phyloP scores from a whole-genome alignment of 1,284 basidiomycete genomes.

The Agaricales sp. region DNA sequence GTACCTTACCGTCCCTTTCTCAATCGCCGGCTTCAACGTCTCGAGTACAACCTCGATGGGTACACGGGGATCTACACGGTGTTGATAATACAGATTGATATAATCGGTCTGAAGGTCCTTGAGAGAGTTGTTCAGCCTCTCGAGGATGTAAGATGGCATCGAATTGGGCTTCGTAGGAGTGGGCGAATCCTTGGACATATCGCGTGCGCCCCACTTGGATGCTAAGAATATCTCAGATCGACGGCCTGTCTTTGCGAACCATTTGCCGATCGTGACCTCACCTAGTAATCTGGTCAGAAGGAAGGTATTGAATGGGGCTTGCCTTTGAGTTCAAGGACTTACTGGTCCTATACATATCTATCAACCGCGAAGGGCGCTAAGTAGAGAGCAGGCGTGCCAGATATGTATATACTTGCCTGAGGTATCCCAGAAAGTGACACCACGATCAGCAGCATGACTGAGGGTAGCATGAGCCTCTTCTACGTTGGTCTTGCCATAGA shows the following conservation, averaged over 20 bases:
- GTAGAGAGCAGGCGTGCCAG: not conserved
- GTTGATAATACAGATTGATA: slow-evolving; percentile 22
- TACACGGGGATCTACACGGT: slow-evolving; percentile 15
- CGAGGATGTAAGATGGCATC: slow-evolving; percentile 13
- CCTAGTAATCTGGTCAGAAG: not conserved
- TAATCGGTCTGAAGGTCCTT: slow-evolving; percentile 15
- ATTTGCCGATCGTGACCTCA: not conserved
- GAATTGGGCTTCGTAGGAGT: not conserved
- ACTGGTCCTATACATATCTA: slow-evolving; percentile 16
- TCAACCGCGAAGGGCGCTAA: not conserved
- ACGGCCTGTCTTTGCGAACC: slow-evolving; percentile 11
- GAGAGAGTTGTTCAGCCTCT: slow-evolving; percentile 14
- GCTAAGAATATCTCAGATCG: slow-evolving; percentile 18
- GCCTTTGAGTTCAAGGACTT: slow-evolving; percentile 1
- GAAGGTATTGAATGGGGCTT: not conserved
- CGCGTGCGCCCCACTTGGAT: slow-evolving; percentile 13
- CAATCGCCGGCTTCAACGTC: slow-evolving; percentile 20
- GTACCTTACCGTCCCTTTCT: slow-evolving; percentile 30
- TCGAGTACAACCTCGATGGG: slow-evolving; percentile 24
- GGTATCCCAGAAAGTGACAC: slow-evolving; percentile 19
- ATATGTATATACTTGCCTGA: slow-evolving; percentile 3
- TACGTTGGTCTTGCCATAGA: slow-evolving; percentile 16
- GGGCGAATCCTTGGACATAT: not conserved
- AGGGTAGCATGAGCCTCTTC: slow-evolving; percentile 12
- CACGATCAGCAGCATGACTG: slow-evolving; percentile 14